phyloP scores from a whole-genome alignment of 352 stramenopile genomes.

The Phytophthora sojae region DNA sequence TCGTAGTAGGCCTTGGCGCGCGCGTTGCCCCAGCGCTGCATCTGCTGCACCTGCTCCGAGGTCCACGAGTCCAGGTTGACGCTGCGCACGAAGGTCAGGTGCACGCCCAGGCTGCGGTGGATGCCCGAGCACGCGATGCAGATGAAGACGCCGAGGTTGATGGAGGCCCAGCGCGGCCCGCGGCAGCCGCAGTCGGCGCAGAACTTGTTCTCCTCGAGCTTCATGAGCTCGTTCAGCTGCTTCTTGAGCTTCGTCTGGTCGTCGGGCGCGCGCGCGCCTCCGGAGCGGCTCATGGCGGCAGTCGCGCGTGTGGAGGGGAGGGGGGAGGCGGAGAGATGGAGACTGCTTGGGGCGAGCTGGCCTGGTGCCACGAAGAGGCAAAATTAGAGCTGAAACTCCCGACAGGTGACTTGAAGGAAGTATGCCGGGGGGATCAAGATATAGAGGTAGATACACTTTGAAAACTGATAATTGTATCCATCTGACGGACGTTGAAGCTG shows the following conservation, averaged over 20 bases:
- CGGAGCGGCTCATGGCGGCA: conserved; percentile 61
- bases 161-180: conserved; percentile 92
- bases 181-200: conserved; percentile 90
- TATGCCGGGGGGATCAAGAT: not conserved
- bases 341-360: conserved; percentile 5
- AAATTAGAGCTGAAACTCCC: not conserved
- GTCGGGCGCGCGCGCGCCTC: conserved; percentile 50
- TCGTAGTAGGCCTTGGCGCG: conserved; percentile 93
- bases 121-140: conserved; percentile 95
- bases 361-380: not conserved
- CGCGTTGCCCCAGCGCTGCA: conserved; percentile 93
- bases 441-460: not conserved
- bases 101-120: conserved; percentile 93
- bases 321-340: conserved; percentile 1
- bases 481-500: conserved; percentile 25
- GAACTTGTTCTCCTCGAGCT: conserved; percentile 93
- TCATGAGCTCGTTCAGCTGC: conserved; percentile 88
- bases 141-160: conserved; percentile 95
- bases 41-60: conserved; percentile 87
- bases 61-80: conserved; percentile 96
- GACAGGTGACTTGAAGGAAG: not conserved
- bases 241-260: conserved; percentile 92
- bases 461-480: not conserved
- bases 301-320: no score
- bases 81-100: conserved; percentile 94